phyloP scores from a whole-genome alignment of 2,329 filamentous ascomycete genomes.

The Emergomyces africanus region DNA sequence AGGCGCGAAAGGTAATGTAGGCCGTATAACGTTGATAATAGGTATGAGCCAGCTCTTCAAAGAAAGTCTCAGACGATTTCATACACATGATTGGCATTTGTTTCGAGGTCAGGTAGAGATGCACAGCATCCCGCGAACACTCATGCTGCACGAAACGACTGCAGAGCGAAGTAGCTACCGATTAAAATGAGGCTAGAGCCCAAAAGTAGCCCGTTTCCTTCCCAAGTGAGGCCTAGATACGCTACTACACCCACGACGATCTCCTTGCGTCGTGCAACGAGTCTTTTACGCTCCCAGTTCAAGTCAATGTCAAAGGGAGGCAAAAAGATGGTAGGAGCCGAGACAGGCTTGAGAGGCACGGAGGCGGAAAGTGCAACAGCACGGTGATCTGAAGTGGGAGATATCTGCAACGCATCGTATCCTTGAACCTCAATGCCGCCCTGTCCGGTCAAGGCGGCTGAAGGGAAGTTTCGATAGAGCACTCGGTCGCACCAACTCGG shows the following conservation, averaged over 20 bases:
- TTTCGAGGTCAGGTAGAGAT: background rate
- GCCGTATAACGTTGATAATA: background rate
- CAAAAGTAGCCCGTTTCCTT: constrained; percentile 32
- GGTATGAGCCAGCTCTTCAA: background rate
- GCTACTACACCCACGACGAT: constrained; percentile 45
- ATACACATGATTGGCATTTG: background rate
- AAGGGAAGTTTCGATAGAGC: constrained; percentile 55
- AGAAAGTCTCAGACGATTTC: background rate
- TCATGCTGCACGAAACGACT: constrained; percentile 19
- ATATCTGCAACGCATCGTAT: constrained; percentile 65
- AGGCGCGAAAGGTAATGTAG: background rate
- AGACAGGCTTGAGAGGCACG: constrained; percentile 45
- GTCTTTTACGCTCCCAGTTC: constrained; percentile 42
- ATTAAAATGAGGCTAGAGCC: constrained; percentile 26
- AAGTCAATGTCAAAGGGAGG: constrained; percentile 47
- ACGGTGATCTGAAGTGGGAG: constrained; percentile 77
- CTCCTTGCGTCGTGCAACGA: constrained; percentile 45
- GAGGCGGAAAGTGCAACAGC: constrained; percentile 61
- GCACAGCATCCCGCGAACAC: background rate
- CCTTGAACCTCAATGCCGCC: constrained; percentile 39
- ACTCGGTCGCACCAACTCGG: constrained; percentile 92
- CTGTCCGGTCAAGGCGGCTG: constrained; percentile 32
- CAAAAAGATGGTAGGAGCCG: constrained; percentile 16
- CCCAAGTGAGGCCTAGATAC: constrained; percentile 39
- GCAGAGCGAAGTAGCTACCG: constrained; percentile 31